A percentile compares a stretch with the other conserved stretches of the same genome.
Evolutionary conservation across 2,329 filamentous ascomycete species (phyloP).

Genomic region (Sporothrix luriei): DNA sequence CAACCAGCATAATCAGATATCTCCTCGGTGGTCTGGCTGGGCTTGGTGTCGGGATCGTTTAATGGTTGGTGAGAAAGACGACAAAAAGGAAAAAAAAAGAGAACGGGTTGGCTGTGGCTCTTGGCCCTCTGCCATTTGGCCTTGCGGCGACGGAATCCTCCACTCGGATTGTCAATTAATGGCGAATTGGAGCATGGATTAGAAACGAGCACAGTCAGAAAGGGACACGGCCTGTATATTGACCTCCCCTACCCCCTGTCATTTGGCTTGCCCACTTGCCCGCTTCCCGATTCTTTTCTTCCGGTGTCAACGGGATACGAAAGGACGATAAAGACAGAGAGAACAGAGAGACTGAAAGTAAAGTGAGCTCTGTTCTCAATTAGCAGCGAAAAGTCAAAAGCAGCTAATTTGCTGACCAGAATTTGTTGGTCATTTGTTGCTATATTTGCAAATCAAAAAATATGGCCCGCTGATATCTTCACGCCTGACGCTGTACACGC

Average conservation of each 20-base stretch:
- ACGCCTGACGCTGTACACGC: too few species aligned
- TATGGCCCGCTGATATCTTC: too few species aligned
- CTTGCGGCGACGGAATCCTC: too few species aligned
- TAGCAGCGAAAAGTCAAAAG: not conserved
- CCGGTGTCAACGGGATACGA: not conserved
- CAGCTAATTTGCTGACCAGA: not conserved
- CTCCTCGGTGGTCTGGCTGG: not conserved
- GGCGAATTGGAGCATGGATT: too few species aligned
- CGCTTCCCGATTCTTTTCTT: conserved; percentile 22
- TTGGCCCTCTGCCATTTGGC: not conserved
- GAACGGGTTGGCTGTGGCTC: not conserved
- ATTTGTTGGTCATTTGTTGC: not conserved
- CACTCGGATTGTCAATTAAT: too few species aligned
- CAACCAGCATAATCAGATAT: not conserved
- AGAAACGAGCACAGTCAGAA: not conserved
- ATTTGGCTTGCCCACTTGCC: not conserved
- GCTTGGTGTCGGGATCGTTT: not conserved
- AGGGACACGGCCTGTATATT: conserved; percentile 23
- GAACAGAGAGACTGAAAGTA: not conserved
- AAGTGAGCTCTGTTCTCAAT: conserved; percentile 13
- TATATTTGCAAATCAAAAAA: not conserved
- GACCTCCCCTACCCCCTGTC: conserved; percentile 9
- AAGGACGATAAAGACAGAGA: not conserved
- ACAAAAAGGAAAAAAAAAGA: not conserved
- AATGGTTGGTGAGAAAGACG: too few species aligned